phyloP scores from a whole-genome alignment of 768 basidiomycete genomes.

The Boletus barrowsii region DNA sequence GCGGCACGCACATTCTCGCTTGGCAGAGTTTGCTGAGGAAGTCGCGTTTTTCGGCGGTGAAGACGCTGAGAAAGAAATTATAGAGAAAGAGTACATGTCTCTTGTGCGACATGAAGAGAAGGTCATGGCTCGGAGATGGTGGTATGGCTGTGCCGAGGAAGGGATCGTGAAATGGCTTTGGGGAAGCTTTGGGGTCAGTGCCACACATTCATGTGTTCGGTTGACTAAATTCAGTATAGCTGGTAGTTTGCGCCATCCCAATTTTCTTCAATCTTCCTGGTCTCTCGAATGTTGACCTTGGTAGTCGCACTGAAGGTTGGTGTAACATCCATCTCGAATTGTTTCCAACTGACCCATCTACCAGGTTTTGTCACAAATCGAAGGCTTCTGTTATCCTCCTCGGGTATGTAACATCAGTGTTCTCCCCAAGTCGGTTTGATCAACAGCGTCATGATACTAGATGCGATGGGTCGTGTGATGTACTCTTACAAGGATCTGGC shows the following conservation, averaged over 20 bases:
- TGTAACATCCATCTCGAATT: not conserved
- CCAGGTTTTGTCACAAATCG: slow-evolving; percentile 96
- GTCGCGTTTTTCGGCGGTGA: slow-evolving; percentile 88
- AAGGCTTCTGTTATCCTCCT: slow-evolving; percentile 81
- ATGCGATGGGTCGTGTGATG: slow-evolving; percentile 95
- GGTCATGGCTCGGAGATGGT: slow-evolving; percentile 77
- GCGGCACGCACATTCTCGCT: slow-evolving; percentile 87
- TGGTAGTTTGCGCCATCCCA: slow-evolving; percentile 88
- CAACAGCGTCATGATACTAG: slow-evolving; percentile 35
- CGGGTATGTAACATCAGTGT: slow-evolving; percentile 45
- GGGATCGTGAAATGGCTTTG: slow-evolving; percentile 96
- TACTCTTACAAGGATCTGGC: slow-evolving; percentile 96
- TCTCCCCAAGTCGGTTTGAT: not conserved
- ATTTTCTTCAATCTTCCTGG: slow-evolving; percentile 89
- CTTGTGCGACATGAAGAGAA: slow-evolving; percentile 83
- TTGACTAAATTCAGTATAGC: slow-evolving; percentile 37
- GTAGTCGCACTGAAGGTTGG: slow-evolving; percentile 84
- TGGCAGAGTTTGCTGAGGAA: slow-evolving; percentile 87
- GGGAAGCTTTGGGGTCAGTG: slow-evolving; percentile 89
- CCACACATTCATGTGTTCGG: not conserved
- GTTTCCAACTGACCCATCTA: not conserved
- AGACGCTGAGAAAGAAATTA: slow-evolving; percentile 83
- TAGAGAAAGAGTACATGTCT: slow-evolving; percentile 85
- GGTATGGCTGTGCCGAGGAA: slow-evolving; percentile 91
- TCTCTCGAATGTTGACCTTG: slow-evolving; percentile 62